phyloP scores from a whole-genome alignment of 2,329 filamentous ascomycete genomes.

The Shiraia sp. region DNA sequence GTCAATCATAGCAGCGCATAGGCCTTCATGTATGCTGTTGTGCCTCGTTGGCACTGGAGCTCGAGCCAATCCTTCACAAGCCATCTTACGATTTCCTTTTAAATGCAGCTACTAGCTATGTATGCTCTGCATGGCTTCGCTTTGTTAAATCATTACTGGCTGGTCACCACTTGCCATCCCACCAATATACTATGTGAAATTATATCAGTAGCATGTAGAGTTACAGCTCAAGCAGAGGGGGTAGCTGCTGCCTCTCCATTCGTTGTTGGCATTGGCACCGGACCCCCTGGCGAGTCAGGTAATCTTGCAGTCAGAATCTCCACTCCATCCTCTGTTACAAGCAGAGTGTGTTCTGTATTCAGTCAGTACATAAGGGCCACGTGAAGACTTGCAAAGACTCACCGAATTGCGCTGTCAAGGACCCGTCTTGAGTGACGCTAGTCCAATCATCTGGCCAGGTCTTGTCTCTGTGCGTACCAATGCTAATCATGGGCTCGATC shows the following conservation, averaged over 20 bases:
- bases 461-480: conserved; percentile 88
- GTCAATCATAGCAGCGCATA: no score
- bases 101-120: no score
- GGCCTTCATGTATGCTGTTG: no score
- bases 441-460: conserved; percentile 99
- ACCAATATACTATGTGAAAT: not conserved
- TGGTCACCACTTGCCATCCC: not conserved
- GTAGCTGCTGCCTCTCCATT: conserved; percentile 30
- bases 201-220: no score
- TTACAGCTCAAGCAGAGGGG: conserved; percentile 5
- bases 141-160: not conserved
- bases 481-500: conserved; percentile 96
- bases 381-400: conserved; percentile 36
- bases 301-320: conserved; percentile 78
- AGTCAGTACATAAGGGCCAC: conserved; percentile 9
- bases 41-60: no score
- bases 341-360: conserved; percentile 72
- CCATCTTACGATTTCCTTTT: no score
- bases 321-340: conserved; percentile 81
- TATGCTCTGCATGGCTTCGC: no score
- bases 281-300: conserved; percentile 74
- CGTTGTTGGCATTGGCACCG: conserved; percentile 60
- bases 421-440: conserved; percentile 87
- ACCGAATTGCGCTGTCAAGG: conserved; percentile 91
- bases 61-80: no score